Base-by-base conservation (phyloP, 352 stramenopile species). In the Phytopythium oedochilum region DNA sequence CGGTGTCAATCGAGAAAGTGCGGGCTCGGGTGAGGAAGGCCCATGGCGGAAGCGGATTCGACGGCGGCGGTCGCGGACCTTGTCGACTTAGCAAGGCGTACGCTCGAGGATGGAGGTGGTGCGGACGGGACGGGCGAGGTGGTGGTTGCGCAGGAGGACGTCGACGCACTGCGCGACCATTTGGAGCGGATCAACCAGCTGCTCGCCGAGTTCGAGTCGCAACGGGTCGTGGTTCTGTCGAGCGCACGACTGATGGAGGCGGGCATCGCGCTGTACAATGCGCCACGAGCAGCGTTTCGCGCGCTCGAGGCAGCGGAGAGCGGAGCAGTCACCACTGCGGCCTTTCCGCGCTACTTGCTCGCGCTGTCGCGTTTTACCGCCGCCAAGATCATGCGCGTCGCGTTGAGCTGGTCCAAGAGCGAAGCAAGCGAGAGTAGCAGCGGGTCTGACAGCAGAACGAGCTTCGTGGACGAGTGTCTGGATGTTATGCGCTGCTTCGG, bases 401-500 rank as follows among this genome's bases (percentile, higher is more conserved):
- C 80, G 14, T 49, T 90, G 1, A 43, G 53, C 35, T 81, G 69
- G 25, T 73, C 61, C 0, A 77, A 65, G 42, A 57, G 56, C 7
- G 44, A 60, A 12, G 51, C n/a, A 15, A 10, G 5, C 0, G 40
- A 57, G 15, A 56, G 60, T 1, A 38, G 49, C 2, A 40, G 15
- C 2, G 51, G 9, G 17, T 43, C 34, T 35, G 68, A 28, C 12
- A 39, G 59, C 44, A 65, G 44, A 39, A 61, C 57, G 46, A 57
- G 66, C 32, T 83, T 73, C 29, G 46, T 88, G 22, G 71, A 86
- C 43, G 72, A 89, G 22, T 92, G 74, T 55, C 53, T 92, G 28
- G 80, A 90, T 36, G 78, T 92, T 9, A 52, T 90, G 31, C 78
- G 83, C 11, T 92, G 76, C 14, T 89, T 85, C 58, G 83, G 76